Conservation (phyloP, 768 basidiomycete genomes). For the Rhodosporidiobolus odoratus region DNA sequence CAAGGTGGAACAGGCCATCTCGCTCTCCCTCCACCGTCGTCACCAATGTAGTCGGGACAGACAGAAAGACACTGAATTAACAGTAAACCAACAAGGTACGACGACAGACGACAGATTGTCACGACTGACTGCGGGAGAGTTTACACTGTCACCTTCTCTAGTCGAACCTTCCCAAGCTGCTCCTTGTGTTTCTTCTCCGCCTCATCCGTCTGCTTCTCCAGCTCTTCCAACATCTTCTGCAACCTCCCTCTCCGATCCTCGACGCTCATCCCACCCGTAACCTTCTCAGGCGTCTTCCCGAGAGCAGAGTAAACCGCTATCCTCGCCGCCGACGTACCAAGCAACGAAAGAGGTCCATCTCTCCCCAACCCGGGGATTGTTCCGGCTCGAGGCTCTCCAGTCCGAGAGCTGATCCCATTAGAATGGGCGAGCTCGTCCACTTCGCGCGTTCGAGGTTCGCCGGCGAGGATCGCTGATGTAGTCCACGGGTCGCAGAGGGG, state of each 20-base stretch:
- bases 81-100: background rate
- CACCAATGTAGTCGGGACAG: background rate
- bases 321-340: slow-evolving; percentile 12
- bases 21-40: slow-evolving; percentile 10
- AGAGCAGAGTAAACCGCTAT: background rate
- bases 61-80: background rate
- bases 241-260: slow-evolving; percentile 21
- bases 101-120: background rate
- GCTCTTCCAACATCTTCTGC: background rate
- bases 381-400: slow-evolving; percentile 4
- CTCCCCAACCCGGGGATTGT: slow-evolving; percentile 12
- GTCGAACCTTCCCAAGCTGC: background rate
- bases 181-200: slow-evolving; percentile 2
- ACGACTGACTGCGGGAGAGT: background rate
- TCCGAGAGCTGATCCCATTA: background rate
- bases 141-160: background rate
- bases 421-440: slow-evolving; percentile 2
- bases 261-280: background rate
- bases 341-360: slow-evolving; percentile 3
- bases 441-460: slow-evolving; percentile 10
- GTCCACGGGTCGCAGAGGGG: slow-evolving; percentile 14
- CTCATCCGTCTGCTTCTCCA: slow-evolving; percentile 2
- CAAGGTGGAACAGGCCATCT: slow-evolving; percentile 18
- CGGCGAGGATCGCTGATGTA: slow-evolving; percentile 1
- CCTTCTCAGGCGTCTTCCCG: slow-evolving; percentile 4